phyloP scores from a whole-genome alignment of 2,329 filamentous ascomycete species.

The Penicillium sclerotiorum region DNA sequence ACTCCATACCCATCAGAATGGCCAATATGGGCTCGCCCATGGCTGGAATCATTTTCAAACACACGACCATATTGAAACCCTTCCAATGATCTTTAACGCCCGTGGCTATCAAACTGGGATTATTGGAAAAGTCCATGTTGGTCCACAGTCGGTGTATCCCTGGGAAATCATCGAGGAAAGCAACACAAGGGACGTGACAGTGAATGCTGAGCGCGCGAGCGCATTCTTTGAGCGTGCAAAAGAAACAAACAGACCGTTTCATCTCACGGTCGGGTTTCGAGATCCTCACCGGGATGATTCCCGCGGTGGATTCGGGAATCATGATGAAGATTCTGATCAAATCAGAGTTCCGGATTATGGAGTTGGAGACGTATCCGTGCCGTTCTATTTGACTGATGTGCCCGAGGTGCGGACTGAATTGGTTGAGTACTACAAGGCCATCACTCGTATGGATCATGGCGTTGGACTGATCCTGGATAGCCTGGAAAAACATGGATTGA shows the following conservation, averaged over 20 bases:
- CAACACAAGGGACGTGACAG: slow-evolving; percentile 47
- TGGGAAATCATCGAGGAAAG: slow-evolving; percentile 48
- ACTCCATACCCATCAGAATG: slow-evolving; percentile 51
- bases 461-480: slow-evolving; percentile 44
- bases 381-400: slow-evolving; percentile 43
- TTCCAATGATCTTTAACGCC: slow-evolving; percentile 42
- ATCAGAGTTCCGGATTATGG: slow-evolving; percentile 29
- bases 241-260: slow-evolving; percentile 41
- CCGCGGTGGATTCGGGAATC: slow-evolving; percentile 50
- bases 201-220: slow-evolving; percentile 41
- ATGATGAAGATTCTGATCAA: slow-evolving; percentile 31
- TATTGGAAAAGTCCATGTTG: slow-evolving; percentile 54
- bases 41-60: slow-evolving; percentile 48
- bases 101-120: slow-evolving; percentile 52
- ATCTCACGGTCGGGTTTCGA: slow-evolving; percentile 50
- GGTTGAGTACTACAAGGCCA: slow-evolving; percentile 46
- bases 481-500: slow-evolving; percentile 35
- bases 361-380: slow-evolving; percentile 43
- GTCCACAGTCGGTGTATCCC: slow-evolving; percentile 43
- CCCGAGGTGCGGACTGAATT: slow-evolving; percentile 47
- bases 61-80: slow-evolving; percentile 48
- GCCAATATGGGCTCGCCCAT: slow-evolving; percentile 49
- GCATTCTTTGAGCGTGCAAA: slow-evolving; percentile 43
- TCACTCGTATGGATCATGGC: slow-evolving; percentile 46
- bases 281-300: slow-evolving; percentile 52